These are phyloP conservation scores for Colletotrichum sansevieriae DNA, from an alignment of 2,329 filamentous ascomycete genomes.

Conservation along the genomic window DNA sequence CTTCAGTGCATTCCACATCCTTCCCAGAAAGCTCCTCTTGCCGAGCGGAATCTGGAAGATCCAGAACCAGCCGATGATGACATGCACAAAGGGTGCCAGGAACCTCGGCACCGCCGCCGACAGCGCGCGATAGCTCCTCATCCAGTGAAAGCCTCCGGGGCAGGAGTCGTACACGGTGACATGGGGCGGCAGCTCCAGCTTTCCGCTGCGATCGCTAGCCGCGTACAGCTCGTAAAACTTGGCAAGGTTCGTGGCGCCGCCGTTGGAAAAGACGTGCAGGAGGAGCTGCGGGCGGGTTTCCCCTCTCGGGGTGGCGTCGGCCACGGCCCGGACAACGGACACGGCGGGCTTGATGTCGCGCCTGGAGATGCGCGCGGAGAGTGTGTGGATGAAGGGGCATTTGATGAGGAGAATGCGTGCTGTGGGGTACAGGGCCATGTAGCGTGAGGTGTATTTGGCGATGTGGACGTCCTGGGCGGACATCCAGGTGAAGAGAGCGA, in stretches of 20 bases:
- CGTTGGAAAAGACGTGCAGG: conserved; percentile 66
- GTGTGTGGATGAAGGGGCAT: conserved; percentile 53
- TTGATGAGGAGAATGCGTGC: conserved; percentile 62
- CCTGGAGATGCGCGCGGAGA: conserved; percentile 50
- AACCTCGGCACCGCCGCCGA: conserved; percentile 52
- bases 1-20: conserved; percentile 55
- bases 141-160: conserved; percentile 59
- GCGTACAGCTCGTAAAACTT: conserved; percentile 54
- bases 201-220: conserved; percentile 42
- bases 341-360: conserved; percentile 55
- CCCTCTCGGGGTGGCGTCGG: conserved; percentile 44
- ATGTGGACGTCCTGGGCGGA: conserved; percentile 63
- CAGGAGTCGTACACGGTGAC: conserved; percentile 62
- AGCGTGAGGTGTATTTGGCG: conserved; percentile 62
- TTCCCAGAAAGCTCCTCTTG: conserved; percentile 48
- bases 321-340: conserved; percentile 52
- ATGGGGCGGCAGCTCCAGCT: conserved; percentile 55
- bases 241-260: conserved; percentile 59
- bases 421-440: conserved; percentile 59
- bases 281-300: conserved; percentile 51
- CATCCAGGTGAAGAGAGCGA: conserved; percentile 65
- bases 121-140: conserved; percentile 55
- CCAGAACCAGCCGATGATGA: conserved; percentile 51
- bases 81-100: conserved; percentile 51
- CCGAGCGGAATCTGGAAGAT: conserved; percentile 49